Evolutionary conservation across 1,139 yeast species (phyloP), one percentile per base, ranked within the genome.

Genomic region (Zhuliangozyma blackwelliae): DNA sequence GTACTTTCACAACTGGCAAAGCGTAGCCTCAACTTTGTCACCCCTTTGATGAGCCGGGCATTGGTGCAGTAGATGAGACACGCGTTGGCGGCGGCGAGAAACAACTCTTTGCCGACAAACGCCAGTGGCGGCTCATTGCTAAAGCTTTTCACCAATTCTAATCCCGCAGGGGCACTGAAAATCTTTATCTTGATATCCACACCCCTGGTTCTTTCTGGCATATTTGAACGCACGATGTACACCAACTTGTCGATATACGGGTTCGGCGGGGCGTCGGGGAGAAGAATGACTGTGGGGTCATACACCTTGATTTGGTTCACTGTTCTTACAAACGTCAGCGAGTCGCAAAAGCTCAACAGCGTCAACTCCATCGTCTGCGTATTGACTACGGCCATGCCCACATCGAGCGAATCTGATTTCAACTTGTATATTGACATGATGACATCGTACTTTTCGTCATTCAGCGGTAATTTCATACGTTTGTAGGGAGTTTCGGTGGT

Each of bases 271-370:
- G 54, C 38, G 9, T 41, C 40, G 1, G 74, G 69, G 5, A 69
- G 35, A 4, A 68, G 39, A 2, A 68, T 54, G 28, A 61, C 68
- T 1, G 63, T 48, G 0, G 75, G 72, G 25, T 54, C 53, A 38
- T 54, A 55, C 2, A 68, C 56, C 19, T 59, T 58, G 0, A 71
- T 36, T 40, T 65, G 67, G 43, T 72, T 71, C 8, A 72, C 50
- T 0, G 75, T 65, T 35, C 75, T 51, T 2, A 68, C 69, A 44
- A 59, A 70, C 0, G 75, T 68, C 44, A 64, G 74, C 0, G 77
- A 62, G 43, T 72, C 77, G 16, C 57, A 48, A 27, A 65, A 57
- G 10, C 57, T 63, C 3, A 63, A 54, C 12, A 65, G 38, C 3
- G 45, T 46, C 37, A 71, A 43, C 33, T 59, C 65, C 27, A 29